Evolutionary conservation across 768 basidiomycete species (phyloP).

Genomic region (Lactarius deliciosus): DNA sequence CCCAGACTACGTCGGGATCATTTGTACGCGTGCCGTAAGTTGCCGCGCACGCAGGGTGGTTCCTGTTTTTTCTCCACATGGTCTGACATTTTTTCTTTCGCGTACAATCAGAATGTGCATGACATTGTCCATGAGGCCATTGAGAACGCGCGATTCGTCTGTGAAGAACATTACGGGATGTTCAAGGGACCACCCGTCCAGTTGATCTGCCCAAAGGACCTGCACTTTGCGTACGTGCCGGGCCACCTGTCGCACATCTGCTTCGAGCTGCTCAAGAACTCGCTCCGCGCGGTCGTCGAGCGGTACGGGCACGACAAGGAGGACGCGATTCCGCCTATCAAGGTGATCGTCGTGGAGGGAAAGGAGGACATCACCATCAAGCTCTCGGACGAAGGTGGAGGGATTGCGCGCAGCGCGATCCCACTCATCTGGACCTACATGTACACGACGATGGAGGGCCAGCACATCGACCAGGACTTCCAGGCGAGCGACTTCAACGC

Average conservation of each 20-base stretch:
- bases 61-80: constrained; percentile 1
- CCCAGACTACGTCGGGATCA: constrained; percentile 93
- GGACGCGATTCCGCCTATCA: constrained; percentile 82
- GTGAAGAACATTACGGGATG: constrained; percentile 93
- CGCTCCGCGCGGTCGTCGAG: constrained; percentile 94
- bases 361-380: constrained; percentile 99
- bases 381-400: constrained; percentile 96
- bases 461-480: constrained; percentile 74
- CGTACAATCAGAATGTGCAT: constrained; percentile 69
- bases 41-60: background rate
- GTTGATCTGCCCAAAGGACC: constrained; percentile 85
- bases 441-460: constrained; percentile 82
- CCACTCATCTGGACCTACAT: constrained; percentile 99
- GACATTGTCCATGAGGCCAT: constrained; percentile 99
- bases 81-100: constrained; percentile 11
- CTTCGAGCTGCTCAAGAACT: constrained; percentile 98
- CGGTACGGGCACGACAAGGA: constrained; percentile 81
- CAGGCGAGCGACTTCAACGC: constrained; percentile 90
- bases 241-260: constrained; percentile 95
- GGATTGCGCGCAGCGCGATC: constrained; percentile 85
- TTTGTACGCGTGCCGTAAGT: constrained; percentile 86
- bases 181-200: constrained; percentile 96
- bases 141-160: constrained; percentile 92
- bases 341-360: constrained; percentile 95
- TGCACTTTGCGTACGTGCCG: constrained; percentile 93